Evolutionary conservation across 768 basidiomycete genomes (phyloP), one percentile per base, ranked within the genome.

Genomic region (Rhodotorula toruloides): DNA sequence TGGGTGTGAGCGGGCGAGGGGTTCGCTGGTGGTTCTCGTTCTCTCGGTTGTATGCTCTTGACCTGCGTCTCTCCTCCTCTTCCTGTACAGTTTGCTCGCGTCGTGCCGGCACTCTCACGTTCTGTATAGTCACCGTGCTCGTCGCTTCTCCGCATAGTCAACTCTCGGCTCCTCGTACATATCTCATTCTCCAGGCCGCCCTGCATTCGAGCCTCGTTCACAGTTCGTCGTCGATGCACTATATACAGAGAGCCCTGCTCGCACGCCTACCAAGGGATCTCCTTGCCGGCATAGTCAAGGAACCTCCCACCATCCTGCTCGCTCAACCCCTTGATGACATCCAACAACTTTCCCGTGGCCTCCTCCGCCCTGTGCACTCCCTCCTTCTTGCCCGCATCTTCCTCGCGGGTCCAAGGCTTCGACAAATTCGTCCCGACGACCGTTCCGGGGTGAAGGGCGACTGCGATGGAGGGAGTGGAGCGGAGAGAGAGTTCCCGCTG

Each of bases 401-500:
- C 42, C 73, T 77, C 64, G 37, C 54, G 49, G n/a, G 61, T 65
- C 63, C 50, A 65, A 19, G 69, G 62, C 53, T 73, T 70, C 29
- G 72, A 71, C 19, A 74, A 53, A 32, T 68, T 61, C 3, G 74
- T 72, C 3, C 71, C 73, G 50, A 67, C 61, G 27, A 70, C 56
- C 4, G 72, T 68, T 19, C 73, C 72, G 8, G 71, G 71, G 63
- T 71, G 73, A 37, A 68, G 68, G 14, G 77, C 75, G 60, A 44
- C 43, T 2, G 66, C 66, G 44, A 62, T 62, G 16, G 50, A 47
- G 22, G 66, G 65, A 13, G 54, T 63, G 31, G 58, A 57, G 17
- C 61, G 67, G 11, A 68, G 37, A 54, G 74, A 65, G 46, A 79
- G 76, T 70, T 79, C 80, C 48, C 78, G 78, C 60, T 80, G 77